Evolutionary conservation across 108 stramenopile species (phyloP).

Genomic region (Discostella pseudostelligera): DNA sequence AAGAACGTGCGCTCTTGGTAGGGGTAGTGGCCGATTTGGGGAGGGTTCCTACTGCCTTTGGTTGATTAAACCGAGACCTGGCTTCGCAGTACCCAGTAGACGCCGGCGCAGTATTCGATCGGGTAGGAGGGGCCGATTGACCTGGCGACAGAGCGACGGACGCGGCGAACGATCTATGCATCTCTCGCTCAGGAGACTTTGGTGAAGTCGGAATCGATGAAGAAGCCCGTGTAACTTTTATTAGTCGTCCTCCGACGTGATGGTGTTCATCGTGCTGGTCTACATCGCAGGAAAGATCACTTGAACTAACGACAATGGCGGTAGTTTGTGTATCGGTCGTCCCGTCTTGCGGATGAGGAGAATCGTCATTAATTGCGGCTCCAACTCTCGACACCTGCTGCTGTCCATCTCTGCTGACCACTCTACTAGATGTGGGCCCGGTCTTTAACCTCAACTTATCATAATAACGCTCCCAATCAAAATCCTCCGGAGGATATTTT

Average conservation of each 20-base stretch:
- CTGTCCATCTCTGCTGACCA: not conserved
- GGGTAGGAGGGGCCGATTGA: too few relatives aligned
- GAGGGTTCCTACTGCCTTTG: not conserved
- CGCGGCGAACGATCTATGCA: not conserved
- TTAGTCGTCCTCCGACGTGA: slow-evolving; percentile 7
- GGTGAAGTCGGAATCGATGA: not conserved
- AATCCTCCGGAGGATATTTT: slow-evolving; percentile 33
- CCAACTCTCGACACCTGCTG: not conserved
- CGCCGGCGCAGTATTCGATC: not conserved
- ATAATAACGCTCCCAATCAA: slow-evolving; percentile 31
- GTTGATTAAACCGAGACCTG: not conserved
- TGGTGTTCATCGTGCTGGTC: not conserved
- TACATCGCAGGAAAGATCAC: slow-evolving; percentile 1
- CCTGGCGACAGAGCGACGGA: not conserved
- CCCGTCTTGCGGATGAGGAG: not conserved
- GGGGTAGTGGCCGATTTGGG: not conserved
- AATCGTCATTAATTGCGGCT: not conserved
- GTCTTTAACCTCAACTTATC: slow-evolving; percentile 6
- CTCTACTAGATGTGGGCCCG: not conserved
- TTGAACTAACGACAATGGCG: not conserved
- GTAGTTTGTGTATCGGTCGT: not conserved
- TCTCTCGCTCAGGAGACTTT: not conserved
- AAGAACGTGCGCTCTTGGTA: not conserved
- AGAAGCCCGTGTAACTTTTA: not conserved
- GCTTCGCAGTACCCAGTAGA: not conserved